Percentiles rank a stretch among this genome's conserved stretches.
These are phyloP conservation scores for Myxozyma monticola DNA, from an alignment of 805 yeast species.

Conservation along the genomic window DNA sequence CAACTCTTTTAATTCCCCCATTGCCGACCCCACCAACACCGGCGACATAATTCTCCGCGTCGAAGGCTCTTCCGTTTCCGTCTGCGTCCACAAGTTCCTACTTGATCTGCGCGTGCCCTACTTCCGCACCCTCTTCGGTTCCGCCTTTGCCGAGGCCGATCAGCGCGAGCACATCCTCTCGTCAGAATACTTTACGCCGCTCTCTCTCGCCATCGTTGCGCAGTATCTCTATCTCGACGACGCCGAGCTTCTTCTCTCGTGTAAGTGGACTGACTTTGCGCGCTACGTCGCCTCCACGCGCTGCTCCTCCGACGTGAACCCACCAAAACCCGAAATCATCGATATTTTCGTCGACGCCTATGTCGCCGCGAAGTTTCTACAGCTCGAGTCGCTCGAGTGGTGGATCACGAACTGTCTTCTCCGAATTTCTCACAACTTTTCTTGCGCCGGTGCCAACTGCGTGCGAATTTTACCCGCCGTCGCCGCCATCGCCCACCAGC, in stretches of 20 bases:
- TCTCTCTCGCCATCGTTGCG: conserved; percentile 27
- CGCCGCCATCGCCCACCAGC: conserved; percentile 24
- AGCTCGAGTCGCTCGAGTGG: conserved; percentile 24
- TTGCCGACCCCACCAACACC: too few relatives aligned
- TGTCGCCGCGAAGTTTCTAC: conserved; percentile 28
- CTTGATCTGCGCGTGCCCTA: conserved; percentile 28
- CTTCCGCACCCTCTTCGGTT: conserved; percentile 28
- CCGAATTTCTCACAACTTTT: conserved; percentile 23
- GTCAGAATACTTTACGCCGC: conserved; percentile 29
- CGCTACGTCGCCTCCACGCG: conserved; percentile 23
- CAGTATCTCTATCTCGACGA: conserved; percentile 28
- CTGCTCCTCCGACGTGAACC: conserved; percentile 25
- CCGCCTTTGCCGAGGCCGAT: conserved; percentile 27
- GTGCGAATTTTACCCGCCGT: conserved; percentile 19
- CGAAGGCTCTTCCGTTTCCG: conserved; percentile 21
- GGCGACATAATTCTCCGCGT: conserved; percentile 22
- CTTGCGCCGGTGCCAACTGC: conserved; percentile 27
- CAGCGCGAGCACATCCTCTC: conserved; percentile 22
- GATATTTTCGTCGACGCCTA: conserved; percentile 26
- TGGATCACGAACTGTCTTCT: conserved; percentile 23
- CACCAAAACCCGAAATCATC: conserved; percentile 26
- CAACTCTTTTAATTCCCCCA: not conserved
- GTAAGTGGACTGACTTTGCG: conserved; percentile 30
- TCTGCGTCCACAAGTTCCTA: conserved; percentile 25
- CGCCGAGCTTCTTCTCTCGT: conserved; percentile 25